Conservation (phyloP, 2,329 filamentous ascomycete species). For the Curvularia lunata region DNA sequence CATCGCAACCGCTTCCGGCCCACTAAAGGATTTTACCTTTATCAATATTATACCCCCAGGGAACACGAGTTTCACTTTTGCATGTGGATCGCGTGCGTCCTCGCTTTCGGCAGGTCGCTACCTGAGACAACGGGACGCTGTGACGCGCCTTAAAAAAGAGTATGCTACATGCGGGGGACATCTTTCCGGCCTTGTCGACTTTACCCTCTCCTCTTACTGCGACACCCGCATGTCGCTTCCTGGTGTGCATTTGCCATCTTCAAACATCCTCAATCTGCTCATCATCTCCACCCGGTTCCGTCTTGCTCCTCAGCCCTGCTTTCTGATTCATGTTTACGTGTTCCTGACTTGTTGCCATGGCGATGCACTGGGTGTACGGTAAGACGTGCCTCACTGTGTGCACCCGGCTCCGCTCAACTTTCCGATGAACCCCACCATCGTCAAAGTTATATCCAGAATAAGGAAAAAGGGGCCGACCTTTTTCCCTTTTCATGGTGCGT, state of each 20-base stretch:
- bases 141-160: conserved; percentile 7
- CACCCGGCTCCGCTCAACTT: conserved; percentile 16
- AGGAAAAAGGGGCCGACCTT: conserved; percentile 14
- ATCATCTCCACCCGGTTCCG: not conserved
- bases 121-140: conserved; percentile 19
- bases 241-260: not conserved
- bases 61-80: conserved; percentile 14
- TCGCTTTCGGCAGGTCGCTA: conserved; percentile 12
- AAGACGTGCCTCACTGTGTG: conserved; percentile 16
- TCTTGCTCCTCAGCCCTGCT: not conserved
- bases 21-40: conserved; percentile 9
- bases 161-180: conserved; percentile 13
- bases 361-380: conserved; percentile 13
- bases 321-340: conserved; percentile 6
- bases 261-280: conserved; percentile 2
- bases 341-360: conserved; percentile 13
- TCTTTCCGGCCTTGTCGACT: conserved; percentile 2
- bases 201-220: not conserved
- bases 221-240: not conserved
- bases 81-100: conserved; percentile 13
- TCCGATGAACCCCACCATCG: conserved; percentile 8
- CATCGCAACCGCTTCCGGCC: conserved; percentile 14
- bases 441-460: conserved; percentile 4
- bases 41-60: conserved; percentile 16
- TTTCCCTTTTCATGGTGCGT: conserved; percentile 4